A percentile compares a stretch with the other conserved stretches of the same genome.
These are phyloP conservation scores for Scheffersomyces segobiensis DNA, from an alignment of 1,139 yeast species.

Conservation along the genomic window DNA sequence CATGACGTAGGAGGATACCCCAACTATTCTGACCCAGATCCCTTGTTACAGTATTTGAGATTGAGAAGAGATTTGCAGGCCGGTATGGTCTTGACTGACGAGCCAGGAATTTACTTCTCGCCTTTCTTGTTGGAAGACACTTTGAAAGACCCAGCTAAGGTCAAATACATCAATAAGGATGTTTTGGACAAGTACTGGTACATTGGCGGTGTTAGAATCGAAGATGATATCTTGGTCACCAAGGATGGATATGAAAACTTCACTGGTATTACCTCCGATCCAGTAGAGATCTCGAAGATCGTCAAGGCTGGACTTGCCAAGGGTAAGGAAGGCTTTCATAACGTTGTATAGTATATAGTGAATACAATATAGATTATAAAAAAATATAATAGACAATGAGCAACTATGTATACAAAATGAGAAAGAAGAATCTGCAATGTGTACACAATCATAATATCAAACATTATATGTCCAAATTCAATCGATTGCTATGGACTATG, in stretches of 20 bases:
- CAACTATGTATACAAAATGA: too few species aligned
- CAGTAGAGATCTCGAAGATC: conserved; percentile 74
- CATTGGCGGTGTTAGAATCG: conserved; percentile 95
- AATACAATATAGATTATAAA: not conserved
- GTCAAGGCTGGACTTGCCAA: conserved; percentile 70
- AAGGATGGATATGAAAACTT: conserved; percentile 75
- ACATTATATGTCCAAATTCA: not conserved
- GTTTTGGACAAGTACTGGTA: conserved; percentile 77
- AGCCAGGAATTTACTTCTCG: conserved; percentile 93
- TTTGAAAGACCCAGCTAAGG: conserved; percentile 55
- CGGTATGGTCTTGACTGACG: conserved; percentile 90
- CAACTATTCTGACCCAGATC: conserved; percentile 80
- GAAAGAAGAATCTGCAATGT: not conserved
- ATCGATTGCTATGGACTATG: too few species aligned
- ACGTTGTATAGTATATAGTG: conserved; percentile 34
- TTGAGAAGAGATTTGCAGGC: conserved; percentile 69
- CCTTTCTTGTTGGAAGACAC: conserved; percentile 73
- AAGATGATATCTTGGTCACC: conserved; percentile 86
- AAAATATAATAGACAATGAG: too few species aligned
- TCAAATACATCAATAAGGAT: conserved; percentile 62
- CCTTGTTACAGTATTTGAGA: conserved; percentile 73
- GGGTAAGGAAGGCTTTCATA: conserved; percentile 67
- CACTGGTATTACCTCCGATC: conserved; percentile 82
- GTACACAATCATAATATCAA: not conserved
- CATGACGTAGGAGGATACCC: conserved; percentile 94